These are phyloP conservation scores for Exophiala phaeomuriformis DNA, from an alignment of 2,329 filamentous ascomycete species.

Conservation along the genomic window DNA sequence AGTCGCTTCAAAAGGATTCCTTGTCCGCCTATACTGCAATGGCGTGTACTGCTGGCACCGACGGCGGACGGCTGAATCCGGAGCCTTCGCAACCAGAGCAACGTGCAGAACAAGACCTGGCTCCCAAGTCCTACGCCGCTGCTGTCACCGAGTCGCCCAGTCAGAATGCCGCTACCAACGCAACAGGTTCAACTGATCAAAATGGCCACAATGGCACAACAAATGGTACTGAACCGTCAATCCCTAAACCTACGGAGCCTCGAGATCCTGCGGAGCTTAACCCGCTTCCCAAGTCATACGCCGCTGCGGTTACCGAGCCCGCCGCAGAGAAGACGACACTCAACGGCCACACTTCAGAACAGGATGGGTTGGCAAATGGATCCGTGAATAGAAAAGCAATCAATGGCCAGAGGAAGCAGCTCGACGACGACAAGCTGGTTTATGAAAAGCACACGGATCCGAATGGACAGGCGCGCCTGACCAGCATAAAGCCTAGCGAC, in stretches of 20 bases:
- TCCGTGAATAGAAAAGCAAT: neutral
- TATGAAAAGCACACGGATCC: slow-evolving; percentile 41
- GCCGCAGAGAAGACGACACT: slow-evolving; percentile 9
- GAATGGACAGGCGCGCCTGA: slow-evolving; percentile 40
- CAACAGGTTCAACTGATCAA: too few species aligned
- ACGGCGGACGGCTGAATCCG: slow-evolving; percentile 16
- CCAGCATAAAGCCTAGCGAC: slow-evolving; percentile 38
- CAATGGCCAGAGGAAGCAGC: slow-evolving; percentile 22
- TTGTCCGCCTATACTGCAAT: slow-evolving; percentile 18
- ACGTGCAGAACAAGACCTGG: slow-evolving; percentile 30
- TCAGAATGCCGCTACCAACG: slow-evolving; percentile 7
- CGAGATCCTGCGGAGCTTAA: slow-evolving; percentile 30
- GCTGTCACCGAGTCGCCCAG: slow-evolving; percentile 21
- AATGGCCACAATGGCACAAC: neutral
- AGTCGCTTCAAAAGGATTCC: slow-evolving; percentile 2
- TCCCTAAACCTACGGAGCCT: slow-evolving; percentile 30
- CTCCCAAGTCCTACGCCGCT: slow-evolving; percentile 37
- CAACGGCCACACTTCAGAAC: neutral
- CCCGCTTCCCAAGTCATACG: slow-evolving; percentile 37
- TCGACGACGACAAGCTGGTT: slow-evolving; percentile 30
- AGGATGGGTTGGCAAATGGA: slow-evolving; percentile 6
- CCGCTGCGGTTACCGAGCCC: slow-evolving; percentile 29
- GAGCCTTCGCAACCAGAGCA: slow-evolving; percentile 32
- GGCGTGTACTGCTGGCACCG: slow-evolving; percentile 8
- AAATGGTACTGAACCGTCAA: slow-evolving; percentile 6